Percentiles rank a stretch among this genome's conserved stretches.
phyloP scores from a whole-genome alignment of 2,329 filamentous ascomycete species.

The Alternaria triticina region DNA sequence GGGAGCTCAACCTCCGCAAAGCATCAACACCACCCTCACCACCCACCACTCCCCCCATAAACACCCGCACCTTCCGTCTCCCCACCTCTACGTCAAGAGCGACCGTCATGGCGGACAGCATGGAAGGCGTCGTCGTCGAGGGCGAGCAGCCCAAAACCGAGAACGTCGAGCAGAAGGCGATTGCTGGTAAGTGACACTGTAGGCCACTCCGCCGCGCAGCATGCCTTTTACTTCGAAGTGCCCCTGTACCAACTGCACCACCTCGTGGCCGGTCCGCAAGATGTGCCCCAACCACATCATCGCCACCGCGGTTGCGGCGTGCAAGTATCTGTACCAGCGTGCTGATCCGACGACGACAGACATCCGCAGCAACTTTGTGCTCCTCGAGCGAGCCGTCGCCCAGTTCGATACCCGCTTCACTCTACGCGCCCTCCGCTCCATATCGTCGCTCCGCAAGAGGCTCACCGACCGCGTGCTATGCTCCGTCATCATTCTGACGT shows the following conservation, averaged over 20 bases:
- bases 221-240: conserved; percentile 31
- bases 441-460: conserved; percentile 93
- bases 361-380: conserved; percentile 90
- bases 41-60: conserved; percentile 11
- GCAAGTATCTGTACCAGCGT: conserved; percentile 35
- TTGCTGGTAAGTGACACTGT: conserved; percentile 41
- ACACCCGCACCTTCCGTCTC: conserved; percentile 23
- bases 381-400: conserved; percentile 89
- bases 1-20: conserved; percentile 27
- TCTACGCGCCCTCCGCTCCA: conserved; percentile 89
- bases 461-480: conserved; percentile 81
- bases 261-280: conserved; percentile 24
- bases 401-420: conserved; percentile 96
- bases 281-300: conserved; percentile 41
- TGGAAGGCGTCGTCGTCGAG: conserved; percentile 55
- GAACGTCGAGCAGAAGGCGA: conserved; percentile 50
- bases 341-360: conserved; percentile 63
- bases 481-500: conserved; percentile 81
- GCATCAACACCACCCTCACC: conserved; percentile 26
- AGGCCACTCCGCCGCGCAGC: conserved; percentile 9
- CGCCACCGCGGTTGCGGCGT: conserved; percentile 34
- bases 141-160: conserved; percentile 51
- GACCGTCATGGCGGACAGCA: conserved; percentile 56
- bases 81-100: conserved; percentile 16
- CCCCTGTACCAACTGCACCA: conserved; percentile 29